Conservation (phyloP, 345 rosid genomes). For the Camelina neglecta region DNA sequence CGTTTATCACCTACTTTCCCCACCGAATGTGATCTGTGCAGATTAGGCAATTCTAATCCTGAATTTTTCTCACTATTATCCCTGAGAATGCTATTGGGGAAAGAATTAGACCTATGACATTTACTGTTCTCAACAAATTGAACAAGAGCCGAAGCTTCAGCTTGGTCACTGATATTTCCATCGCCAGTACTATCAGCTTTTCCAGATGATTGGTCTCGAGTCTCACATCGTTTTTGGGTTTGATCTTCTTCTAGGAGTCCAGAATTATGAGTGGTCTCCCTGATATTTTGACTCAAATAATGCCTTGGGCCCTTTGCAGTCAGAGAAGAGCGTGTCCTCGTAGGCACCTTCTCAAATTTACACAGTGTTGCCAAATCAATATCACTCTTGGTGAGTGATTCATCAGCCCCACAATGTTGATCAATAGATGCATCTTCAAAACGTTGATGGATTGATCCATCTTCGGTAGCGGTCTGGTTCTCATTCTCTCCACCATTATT, state of each 20-base stretch:
- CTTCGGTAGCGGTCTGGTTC: conserved; percentile 51
- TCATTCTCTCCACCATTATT: conserved; percentile 43
- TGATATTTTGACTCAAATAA: conserved; percentile 48
- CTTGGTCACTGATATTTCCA: conserved; percentile 50
- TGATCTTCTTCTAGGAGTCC: conserved; percentile 47
- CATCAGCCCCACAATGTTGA: conserved; percentile 40
- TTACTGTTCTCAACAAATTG: conserved; percentile 50
- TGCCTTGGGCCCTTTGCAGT: conserved; percentile 50
- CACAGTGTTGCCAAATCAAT: conserved; percentile 70
- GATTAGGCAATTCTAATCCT: conserved; percentile 47
- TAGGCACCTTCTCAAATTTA: conserved; percentile 83
- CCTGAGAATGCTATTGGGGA: conserved; percentile 55
- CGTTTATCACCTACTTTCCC: conserved; percentile 78
- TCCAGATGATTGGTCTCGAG: conserved; percentile 47
- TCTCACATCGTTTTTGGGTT: conserved; percentile 39
- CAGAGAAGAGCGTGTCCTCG: conserved; percentile 82
- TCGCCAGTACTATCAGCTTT: conserved; percentile 47
- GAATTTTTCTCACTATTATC: conserved; percentile 52
- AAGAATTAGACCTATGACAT: conserved; percentile 66
- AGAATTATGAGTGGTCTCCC: conserved; percentile 48
- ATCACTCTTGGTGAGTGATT: conserved; percentile 48
- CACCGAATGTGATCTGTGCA: conserved; percentile 56
- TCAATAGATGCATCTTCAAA: conserved; percentile 40
- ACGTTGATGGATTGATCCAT: conserved; percentile 38
- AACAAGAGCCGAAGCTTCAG: conserved; percentile 45